Conservation (phyloP, 257 asterid species). For the Striga asiatica region DNA sequence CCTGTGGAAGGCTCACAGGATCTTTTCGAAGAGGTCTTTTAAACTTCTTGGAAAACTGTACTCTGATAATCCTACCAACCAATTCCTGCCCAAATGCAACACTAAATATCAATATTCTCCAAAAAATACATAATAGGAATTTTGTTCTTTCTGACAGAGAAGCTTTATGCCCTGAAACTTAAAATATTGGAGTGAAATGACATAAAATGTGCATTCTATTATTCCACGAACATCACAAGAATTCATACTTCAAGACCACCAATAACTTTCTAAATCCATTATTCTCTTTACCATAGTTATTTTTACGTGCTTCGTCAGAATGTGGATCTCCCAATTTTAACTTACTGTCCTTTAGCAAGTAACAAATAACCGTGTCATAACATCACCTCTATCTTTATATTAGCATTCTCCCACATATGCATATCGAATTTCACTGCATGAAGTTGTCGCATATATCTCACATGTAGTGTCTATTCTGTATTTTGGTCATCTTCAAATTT, state of each 20-base stretch:
- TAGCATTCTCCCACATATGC: not conserved
- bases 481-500: not conserved
- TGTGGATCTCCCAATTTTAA: too few species aligned
- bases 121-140: not conserved
- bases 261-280: not conserved
- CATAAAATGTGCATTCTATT: not conserved
- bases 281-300: not conserved
- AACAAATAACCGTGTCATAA: too few species aligned
- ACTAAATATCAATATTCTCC: too few species aligned
- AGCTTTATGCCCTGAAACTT: not conserved
- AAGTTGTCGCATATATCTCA: not conserved
- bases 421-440: not conserved
- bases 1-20: constrained; percentile 20
- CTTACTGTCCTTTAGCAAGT: too few species aligned
- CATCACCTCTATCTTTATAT: not conserved
- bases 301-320: too few species aligned
- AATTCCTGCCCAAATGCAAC: constrained; percentile 59
- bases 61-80: constrained; percentile 60
- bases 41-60: constrained; percentile 58
- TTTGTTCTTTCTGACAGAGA: not conserved
- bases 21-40: constrained; percentile 47
- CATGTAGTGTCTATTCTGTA: too few species aligned
- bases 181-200: not conserved
- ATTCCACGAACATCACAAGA: too few species aligned
- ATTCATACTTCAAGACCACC: too few species aligned